phyloP scores from a whole-genome alignment of 2,329 filamentous ascomycete species.

The Curvularia spicifera region DNA sequence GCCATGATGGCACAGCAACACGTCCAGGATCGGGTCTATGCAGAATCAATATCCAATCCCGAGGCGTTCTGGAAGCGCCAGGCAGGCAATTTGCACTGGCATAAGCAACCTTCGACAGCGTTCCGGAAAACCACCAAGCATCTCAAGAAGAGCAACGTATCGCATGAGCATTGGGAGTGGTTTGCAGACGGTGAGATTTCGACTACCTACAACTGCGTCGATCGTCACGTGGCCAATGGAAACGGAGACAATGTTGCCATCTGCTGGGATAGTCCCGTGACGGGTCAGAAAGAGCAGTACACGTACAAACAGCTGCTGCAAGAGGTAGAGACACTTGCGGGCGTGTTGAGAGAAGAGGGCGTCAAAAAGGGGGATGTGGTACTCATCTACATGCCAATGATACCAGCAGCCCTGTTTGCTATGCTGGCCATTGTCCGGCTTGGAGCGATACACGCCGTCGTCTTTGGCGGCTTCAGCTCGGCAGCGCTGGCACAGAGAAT shows the following conservation, averaged over 20 bases:
- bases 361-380: slow-evolving; percentile 85
- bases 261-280: slow-evolving; percentile 87
- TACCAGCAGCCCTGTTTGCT: slow-evolving; percentile 84
- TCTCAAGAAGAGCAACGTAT: slow-evolving; percentile 63
- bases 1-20: slow-evolving; percentile 21
- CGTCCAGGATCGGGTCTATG: slow-evolving; percentile 59
- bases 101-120: slow-evolving; percentile 71
- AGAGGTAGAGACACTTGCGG: slow-evolving; percentile 82
- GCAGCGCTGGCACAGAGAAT: slow-evolving; percentile 85
- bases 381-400: slow-evolving; percentile 97
- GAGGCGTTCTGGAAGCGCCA: slow-evolving; percentile 77
- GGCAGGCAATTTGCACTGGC: slow-evolving; percentile 79
- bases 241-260: slow-evolving; percentile 76
- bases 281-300: slow-evolving; percentile 70
- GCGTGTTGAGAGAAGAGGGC: slow-evolving; percentile 80
- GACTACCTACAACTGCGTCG: slow-evolving; percentile 89
- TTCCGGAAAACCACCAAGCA: slow-evolving; percentile 68
- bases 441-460: slow-evolving; percentile 87
- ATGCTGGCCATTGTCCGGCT: slow-evolving; percentile 82
- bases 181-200: slow-evolving; percentile 88
- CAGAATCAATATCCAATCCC: slow-evolving; percentile 69
- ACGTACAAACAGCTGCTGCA: slow-evolving; percentile 78
- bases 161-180: slow-evolving; percentile 84
- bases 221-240: slow-evolving; percentile 82
- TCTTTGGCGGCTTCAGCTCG: slow-evolving; percentile 91